These are phyloP conservation scores for Rosa rugosa DNA, from an alignment of 306 rosid species.

Conservation along the genomic window DNA sequence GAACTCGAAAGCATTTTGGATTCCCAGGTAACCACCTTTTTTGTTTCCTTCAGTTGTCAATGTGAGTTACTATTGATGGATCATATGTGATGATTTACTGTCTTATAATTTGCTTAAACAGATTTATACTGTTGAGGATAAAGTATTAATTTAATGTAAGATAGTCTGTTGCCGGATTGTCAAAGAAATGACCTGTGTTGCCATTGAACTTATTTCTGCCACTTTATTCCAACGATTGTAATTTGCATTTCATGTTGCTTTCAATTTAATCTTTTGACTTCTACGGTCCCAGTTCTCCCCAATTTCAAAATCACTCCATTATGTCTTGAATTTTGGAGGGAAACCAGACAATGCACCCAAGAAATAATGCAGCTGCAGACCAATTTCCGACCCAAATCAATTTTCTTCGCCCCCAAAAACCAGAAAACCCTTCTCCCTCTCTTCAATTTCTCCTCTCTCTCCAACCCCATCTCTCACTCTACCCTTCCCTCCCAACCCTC, in stretches of 20 bases:
- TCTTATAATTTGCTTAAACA: slow-evolving; percentile 26
- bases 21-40: slow-evolving; percentile 45
- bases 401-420: slow-evolving; percentile 1
- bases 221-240: slow-evolving; percentile 3
- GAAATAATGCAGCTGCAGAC: slow-evolving; percentile 39
- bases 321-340: too few relatives aligned
- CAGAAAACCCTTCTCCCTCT: background rate
- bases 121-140: slow-evolving; percentile 71
- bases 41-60: background rate
- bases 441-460: slow-evolving; percentile 1
- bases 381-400: slow-evolving; percentile 30
- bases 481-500: slow-evolving; percentile 8
- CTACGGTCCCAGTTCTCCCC: background rate
- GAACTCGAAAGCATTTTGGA: slow-evolving; percentile 79
- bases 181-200: background rate
- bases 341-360: too few relatives aligned
- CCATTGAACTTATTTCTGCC: background rate
- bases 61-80: slow-evolving; percentile 13
- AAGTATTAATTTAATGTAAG: slow-evolving; percentile 14
- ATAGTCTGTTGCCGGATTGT: slow-evolving; percentile 9
- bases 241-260: background rate
- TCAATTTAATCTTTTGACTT: background rate
- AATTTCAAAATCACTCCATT: too few relatives aligned
- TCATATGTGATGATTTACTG: slow-evolving; percentile 6
- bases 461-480: slow-evolving; percentile 1